Evolutionary conservation across 305 asterid species (phyloP), one percentile per base, ranked within the genome.

Genomic region (Petunia hybrid): DNA sequence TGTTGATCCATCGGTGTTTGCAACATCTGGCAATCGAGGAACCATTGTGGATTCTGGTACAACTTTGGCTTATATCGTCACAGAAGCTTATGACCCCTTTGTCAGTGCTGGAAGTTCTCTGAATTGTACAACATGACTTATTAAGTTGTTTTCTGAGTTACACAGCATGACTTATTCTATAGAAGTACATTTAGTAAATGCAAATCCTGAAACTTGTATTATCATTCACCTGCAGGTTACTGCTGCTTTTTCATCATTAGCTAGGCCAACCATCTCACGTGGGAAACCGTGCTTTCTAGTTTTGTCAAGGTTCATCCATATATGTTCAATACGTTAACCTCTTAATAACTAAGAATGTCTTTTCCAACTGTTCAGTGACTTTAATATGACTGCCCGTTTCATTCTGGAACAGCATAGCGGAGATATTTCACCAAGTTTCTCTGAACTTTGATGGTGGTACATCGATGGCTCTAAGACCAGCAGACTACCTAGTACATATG

Each of bases 41-140:
- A 94, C 98, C 53, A 93, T 96, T 73, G 85, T 96, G 80, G 98
- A 94, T 90, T 94, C 98, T 76, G 99, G 99, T 81, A 96, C 99
- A 76, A 96, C 99, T 67, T 87, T 96, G 87, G 92, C 97, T 13
- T 96, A 94, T 89, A 97, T 96, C 77, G 95, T 90, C 13, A 91
- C 88, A 85, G 97, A 91, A 86, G 99, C 98, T 80, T 96, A 89
- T 85, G 95, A 94, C 84, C 97, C 98, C 81, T 86, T 96, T 81
- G 90, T 96, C 87, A 85, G 86, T 83, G 93, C 98, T 82, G 99
- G 94, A 93, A 89, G 97, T 86, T 81, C 38, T 42, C 31, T 22
- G 31, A 22, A 22, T 22, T 22, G 31, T 22, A 22, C 31, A 22
- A 22, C 31, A 22, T 22, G 31, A 22, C 31, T 22, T 22, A 22